Evolutionary conservation across 805 yeast genomes (phyloP), one percentile per base, ranked within the genome.

Genomic region (Candida maesae): DNA sequence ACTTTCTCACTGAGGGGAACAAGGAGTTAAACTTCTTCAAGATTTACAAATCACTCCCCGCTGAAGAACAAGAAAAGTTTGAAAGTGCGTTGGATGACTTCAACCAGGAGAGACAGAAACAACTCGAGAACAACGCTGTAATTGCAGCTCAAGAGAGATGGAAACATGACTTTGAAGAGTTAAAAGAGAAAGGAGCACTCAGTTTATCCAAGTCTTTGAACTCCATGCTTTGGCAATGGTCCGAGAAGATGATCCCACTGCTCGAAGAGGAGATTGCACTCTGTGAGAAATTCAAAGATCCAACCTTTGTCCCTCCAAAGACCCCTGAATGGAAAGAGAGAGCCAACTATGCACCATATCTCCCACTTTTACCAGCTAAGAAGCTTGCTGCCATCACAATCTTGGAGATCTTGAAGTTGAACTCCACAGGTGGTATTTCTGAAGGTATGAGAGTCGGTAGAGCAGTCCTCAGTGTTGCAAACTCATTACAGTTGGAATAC

Each of bases 91-190:
- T 93, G 35, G 90, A 88, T 47, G 61, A 70, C 2, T 76, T 83
- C 50, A 90, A 93, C 51, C 76, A 75, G 41, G 78, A 76, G 19
- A 77, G 99, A 58, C 96, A 93, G 60, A 67, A 76, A 34, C 74
- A 74, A 23, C 59, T 93, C 24, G 99, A 93, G 62, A 67, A 78
- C 15, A 74, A 84, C 44, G 91, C 95, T 3, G 69, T 85, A 2
- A 90, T 84, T 48, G 90, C 91, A 1, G 95, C 98, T 1, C 78
- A 76, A 47, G 87, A 82, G 54, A 83, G 85, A 60, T 91, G 99
- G 99, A 81, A 78, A 58, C 81, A 80, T 51, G 90, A 81, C 48
- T 83, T 76, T 51, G 95, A 87, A 52, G 79, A 76, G 39, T 71
- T 79, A 55, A 68, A 70, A 43, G 69, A 72, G 35, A 71, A 82